Conservation (phyloP, 768 basidiomycete genomes). For the Boletus vinaceobasis region DNA sequence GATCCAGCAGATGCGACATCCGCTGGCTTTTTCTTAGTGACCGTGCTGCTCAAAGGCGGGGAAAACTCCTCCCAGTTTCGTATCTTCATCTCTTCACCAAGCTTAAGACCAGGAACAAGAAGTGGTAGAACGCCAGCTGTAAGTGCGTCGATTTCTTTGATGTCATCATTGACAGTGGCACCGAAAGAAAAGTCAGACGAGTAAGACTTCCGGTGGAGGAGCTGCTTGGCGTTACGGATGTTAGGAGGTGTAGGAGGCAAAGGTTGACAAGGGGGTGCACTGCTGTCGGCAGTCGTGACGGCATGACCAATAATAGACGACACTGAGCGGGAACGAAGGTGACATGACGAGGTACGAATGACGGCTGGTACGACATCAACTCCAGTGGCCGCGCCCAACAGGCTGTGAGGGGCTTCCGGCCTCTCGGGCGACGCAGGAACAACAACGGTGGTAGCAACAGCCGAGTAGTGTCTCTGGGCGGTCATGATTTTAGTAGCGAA, state of each 20-base stretch:
- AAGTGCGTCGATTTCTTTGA: conserved; percentile 68
- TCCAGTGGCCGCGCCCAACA: conserved; percentile 35
- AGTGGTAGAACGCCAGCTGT: conserved; percentile 67
- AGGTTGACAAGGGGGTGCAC: conserved; percentile 59
- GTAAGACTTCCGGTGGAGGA: conserved; percentile 59
- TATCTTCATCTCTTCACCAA: conserved; percentile 56
- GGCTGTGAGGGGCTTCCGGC: conserved; percentile 2
- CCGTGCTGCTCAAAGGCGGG: conserved; percentile 35
- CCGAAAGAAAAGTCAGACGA: conserved; percentile 65
- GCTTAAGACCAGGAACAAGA: conserved; percentile 61
- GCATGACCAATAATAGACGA: conserved; percentile 45
- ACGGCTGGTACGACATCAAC: conserved; percentile 23
- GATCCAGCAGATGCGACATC: conserved; percentile 1
- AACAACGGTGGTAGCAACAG: conserved; percentile 62
- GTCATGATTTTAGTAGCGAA: conserved; percentile 60
- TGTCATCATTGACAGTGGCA: conserved; percentile 44
- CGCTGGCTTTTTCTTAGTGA: conserved; percentile 36
- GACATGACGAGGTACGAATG: conserved; percentile 28
- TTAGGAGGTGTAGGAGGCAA: conserved; percentile 75
- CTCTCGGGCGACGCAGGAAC: conserved; percentile 49
- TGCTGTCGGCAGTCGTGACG: conserved; percentile 33
- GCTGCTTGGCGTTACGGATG: conserved; percentile 49
- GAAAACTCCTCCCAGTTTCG: conserved; percentile 41
- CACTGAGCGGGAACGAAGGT: conserved; percentile 61
- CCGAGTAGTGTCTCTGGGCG: conserved; percentile 70